Evolutionary conservation across 78 protist genomes (phyloP), one percentile per base, ranked within the genome.

Genomic region (Dictyostelium citrinum): DNA sequence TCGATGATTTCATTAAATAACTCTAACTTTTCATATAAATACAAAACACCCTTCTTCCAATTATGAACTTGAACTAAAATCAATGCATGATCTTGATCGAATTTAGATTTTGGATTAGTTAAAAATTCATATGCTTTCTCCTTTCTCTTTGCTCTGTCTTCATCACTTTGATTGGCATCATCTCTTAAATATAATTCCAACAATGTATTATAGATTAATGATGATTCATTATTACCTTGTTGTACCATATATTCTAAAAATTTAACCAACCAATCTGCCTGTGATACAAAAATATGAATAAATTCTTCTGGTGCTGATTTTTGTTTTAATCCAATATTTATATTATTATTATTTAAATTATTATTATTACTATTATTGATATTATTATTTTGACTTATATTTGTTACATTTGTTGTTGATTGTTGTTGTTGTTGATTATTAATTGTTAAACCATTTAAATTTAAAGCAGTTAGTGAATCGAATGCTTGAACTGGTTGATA

Each of bases 1-100:
- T 96, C 97, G 35, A 98, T 76, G 39, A 98, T 96, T 58, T 97
- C 96, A 37, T 90, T 60, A 71, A 97, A 93, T 70, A 97, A 46
- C 71, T 88, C 83, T 9, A 88, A 64, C 55, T 88, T 88, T 68
- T 97, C 98, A 68, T 81, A 94, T 29, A 98, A 91, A 81, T 86
- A 95, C 31, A 98, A 80, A 12, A 96, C 72, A 37, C 99, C 99
- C 16, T 27, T 39, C 71, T 67, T 33, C 91, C 96, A 98, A 46
- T 86, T 74, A 46, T 84, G 82, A 75, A 55, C 81, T 79, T 97
- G 98, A 45, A 76, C 84, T 3, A 98, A 96, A 14, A 97, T 96
- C 77, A 98, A 83, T 64, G 98, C 99, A 35, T 98, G 99, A 41
- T 97, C 96, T 43, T 81, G 84, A 88, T 88, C 93, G 51, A 88